Conservation (phyloP, 2,329 filamentous ascomycete genomes). For the Parascedosporium putredinis region DNA sequence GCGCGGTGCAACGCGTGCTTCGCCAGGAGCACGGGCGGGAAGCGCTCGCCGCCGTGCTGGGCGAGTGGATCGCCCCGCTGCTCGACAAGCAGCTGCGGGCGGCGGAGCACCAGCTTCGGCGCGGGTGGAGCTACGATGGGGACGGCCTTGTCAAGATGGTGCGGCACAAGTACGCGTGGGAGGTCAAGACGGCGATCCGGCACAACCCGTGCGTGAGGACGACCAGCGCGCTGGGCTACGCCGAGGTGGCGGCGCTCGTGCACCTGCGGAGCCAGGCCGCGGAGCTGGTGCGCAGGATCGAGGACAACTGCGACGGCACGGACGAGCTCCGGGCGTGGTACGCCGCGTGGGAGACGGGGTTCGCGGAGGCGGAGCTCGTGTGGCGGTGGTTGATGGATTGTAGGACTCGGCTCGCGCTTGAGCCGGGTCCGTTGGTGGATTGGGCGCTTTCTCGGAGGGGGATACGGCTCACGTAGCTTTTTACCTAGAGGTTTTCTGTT, state of each 20-base stretch:
- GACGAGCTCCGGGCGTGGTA: not conserved
- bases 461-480: too few species aligned
- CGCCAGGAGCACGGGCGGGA: not conserved
- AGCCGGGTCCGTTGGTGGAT: not conserved
- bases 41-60: not conserved
- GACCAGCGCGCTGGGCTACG: not conserved
- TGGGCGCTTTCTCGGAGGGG: constrained; percentile 1
- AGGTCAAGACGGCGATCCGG: not conserved
- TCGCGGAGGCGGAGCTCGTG: not conserved
- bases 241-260: not conserved
- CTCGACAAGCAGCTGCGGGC: not conserved
- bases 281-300: not conserved
- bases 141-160: too few species aligned
- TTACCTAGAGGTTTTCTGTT: too few species aligned
- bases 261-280: not conserved
- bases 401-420: not conserved
- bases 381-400: constrained; percentile 4
- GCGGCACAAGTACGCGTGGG: not conserved
- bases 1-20: constrained; percentile 3
- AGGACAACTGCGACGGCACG: not conserved
- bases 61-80: not conserved
- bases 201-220: not conserved
- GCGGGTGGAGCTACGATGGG: not conserved
- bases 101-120: not conserved
- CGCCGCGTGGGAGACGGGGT: not conserved